Base-by-base conservation (phyloP, 2,329 filamentous ascomycete species). In the Sporothrix variecibatus region DNA sequence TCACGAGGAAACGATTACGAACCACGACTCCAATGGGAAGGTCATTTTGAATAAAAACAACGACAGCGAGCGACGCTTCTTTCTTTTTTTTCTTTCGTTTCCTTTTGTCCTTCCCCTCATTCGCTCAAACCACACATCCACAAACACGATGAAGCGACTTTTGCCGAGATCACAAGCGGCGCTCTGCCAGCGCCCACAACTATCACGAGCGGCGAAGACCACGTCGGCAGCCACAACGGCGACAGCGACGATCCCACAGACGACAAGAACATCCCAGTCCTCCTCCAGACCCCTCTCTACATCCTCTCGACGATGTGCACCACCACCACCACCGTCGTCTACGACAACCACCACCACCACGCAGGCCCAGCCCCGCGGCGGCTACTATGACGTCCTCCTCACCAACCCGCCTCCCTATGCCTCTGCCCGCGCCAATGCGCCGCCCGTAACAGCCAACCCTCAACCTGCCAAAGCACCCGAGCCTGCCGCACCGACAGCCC, bases 351-450 rank as follows among this genome's bases (percentile, higher is more conserved):
- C 43, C 43, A 49, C 53, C 26, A 20, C 84, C 73, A n/a, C n/a
- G n/a, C 85, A 87, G 77, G 83, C 82, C n/a, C 81, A 82, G 20
- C 88, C 89, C 0, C 82, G 90, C 0, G 89, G 89, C 0, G 80
- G 83, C 51, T 91, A 89, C 82, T 91, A 91, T 81, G 85, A 89
- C 76, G 81, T 83, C n/a, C 85, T 91, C 31, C 83, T 91, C 62
- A 82, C 84, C 68, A 82, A 81, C 4, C 85, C 86, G 0, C 81
- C 83, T 9, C 84, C 84, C 1, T 83, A 82, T 72, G 82, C 78
- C 69, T 77, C 81, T 9, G 77, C 80, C 49, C 87, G 87, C 77
- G 83, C 83, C 64, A 83, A 87, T 76, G 80, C 81, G 11, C 83
- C 85, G 0, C 84, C 85, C 1, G 81, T 80, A n/a, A 82, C 83